Conservation (phyloP, 805 yeast species). For the Nakazawaea wickerhamii region DNA sequence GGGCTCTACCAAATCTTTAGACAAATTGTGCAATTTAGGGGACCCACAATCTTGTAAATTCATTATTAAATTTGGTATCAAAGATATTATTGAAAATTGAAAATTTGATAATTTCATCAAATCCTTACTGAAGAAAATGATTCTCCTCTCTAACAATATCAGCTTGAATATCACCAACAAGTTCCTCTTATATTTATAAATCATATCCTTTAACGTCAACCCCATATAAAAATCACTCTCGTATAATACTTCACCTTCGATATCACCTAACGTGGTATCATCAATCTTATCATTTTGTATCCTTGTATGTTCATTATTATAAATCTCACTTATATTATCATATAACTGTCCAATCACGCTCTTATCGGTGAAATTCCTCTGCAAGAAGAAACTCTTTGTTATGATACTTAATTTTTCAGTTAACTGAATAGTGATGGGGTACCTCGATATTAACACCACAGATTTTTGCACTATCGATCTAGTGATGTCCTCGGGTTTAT, state of each 20-base stretch:
- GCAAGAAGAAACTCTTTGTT: slow-evolving; percentile 80
- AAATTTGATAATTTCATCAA: slow-evolving; percentile 75
- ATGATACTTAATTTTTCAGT: slow-evolving; percentile 88
- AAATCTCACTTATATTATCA: slow-evolving; percentile 52
- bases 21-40: slow-evolving; percentile 53
- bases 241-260: slow-evolving; percentile 22
- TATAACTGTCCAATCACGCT: slow-evolving; percentile 63
- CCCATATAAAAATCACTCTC: slow-evolving; percentile 70
- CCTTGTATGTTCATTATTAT: slow-evolving; percentile 20
- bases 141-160: slow-evolving; percentile 64
- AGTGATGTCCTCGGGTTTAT: slow-evolving; percentile 59
- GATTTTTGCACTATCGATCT: slow-evolving; percentile 90
- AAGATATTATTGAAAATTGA: slow-evolving; percentile 77
- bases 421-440: slow-evolving; percentile 84
- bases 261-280: neutral
- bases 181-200: slow-evolving; percentile 52
- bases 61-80: slow-evolving; percentile 75
- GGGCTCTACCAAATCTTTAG: slow-evolving; percentile 48
- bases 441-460: slow-evolving; percentile 76
- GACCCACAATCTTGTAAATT: slow-evolving; percentile 75
- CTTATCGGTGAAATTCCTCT: slow-evolving; percentile 68
- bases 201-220: slow-evolving; percentile 59
- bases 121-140: slow-evolving; percentile 73
- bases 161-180: slow-evolving; percentile 70
- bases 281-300: slow-evolving; percentile 7